These are phyloP conservation scores for Aspergillus intermedius DNA, from an alignment of 2,329 filamentous ascomycete species.

Conservation along the genomic window DNA sequence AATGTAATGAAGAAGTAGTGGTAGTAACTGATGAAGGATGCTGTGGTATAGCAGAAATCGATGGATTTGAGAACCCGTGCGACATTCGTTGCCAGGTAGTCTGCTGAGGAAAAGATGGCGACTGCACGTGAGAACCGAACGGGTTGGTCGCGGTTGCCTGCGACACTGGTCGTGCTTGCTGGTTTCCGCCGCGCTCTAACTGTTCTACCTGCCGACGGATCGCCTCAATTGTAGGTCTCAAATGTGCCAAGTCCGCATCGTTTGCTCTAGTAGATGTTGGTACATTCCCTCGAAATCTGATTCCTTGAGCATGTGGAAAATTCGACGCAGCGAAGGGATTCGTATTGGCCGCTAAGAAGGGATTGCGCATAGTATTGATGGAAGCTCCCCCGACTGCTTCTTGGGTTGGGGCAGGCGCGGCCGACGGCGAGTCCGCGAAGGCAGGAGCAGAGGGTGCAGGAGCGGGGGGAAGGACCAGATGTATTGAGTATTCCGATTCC, in stretches of 20 bases:
- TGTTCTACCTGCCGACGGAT: slow-evolving; percentile 17
- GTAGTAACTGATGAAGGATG: slow-evolving; percentile 1
- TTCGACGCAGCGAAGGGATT: slow-evolving; percentile 4
- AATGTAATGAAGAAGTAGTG: not conserved
- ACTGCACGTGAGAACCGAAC: not conserved
- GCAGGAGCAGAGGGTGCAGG: slow-evolving; percentile 6
- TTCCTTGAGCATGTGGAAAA: slow-evolving; percentile 1
- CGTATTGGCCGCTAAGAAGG: slow-evolving; percentile 3
- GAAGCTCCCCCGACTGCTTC: slow-evolving; percentile 4
- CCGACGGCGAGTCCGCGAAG: slow-evolving; percentile 4
- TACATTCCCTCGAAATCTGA: slow-evolving; percentile 3
- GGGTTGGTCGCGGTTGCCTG: slow-evolving; percentile 4
- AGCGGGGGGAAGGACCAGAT: slow-evolving; percentile 39
- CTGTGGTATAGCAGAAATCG: slow-evolving; percentile 1
- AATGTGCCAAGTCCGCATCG: slow-evolving; percentile 14
- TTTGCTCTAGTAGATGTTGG: slow-evolving; percentile 3
- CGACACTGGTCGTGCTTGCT: not conserved
- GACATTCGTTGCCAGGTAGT: slow-evolving; percentile 4
- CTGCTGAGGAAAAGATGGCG: slow-evolving; percentile 1
- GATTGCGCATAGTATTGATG: slow-evolving; percentile 7
- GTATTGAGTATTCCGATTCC: slow-evolving; percentile 28
- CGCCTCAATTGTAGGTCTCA: slow-evolving; percentile 16
- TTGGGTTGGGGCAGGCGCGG: slow-evolving; percentile 2
- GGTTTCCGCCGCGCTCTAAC: slow-evolving; percentile 8
- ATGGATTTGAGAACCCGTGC: slow-evolving; percentile 1